Evolutionary conservation across 1,284 basidiomycete genomes (phyloP).

Genomic region (Schizophyllum commune): DNA sequence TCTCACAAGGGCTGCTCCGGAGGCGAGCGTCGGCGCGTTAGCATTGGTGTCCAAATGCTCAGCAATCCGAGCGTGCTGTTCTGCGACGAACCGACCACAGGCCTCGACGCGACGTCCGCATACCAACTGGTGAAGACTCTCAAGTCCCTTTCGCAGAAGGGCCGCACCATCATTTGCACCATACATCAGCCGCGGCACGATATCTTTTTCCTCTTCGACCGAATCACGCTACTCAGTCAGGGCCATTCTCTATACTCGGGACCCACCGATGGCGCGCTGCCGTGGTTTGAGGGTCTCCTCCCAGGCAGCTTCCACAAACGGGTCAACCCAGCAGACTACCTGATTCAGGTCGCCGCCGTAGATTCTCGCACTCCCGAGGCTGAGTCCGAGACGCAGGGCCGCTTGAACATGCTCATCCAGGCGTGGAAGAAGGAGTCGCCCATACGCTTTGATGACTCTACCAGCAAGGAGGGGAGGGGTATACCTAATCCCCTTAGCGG

Average conservation of each 20-base stretch:
- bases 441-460: not conserved
- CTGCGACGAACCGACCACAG: conserved; percentile 38
- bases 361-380: conserved; percentile 33
- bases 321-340: conserved; percentile 35
- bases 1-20: conserved; percentile 40
- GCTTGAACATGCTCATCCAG: conserved; percentile 20
- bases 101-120: conserved; percentile 39
- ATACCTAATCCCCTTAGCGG: not conserved
- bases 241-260: conserved; percentile 38
- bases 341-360: conserved; percentile 38
- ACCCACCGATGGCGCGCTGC: conserved; percentile 22
- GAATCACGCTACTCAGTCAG: conserved; percentile 35
- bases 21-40: conserved; percentile 32
- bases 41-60: conserved; percentile 31
- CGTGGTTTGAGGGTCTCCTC: conserved; percentile 29
- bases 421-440: conserved; percentile 21
- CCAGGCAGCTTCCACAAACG: conserved; percentile 23
- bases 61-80: conserved; percentile 39
- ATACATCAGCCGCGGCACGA: conserved; percentile 47
- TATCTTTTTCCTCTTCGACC: conserved; percentile 38
- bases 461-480: not conserved
- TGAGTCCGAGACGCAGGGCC: conserved; percentile 23
- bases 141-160: conserved; percentile 33
- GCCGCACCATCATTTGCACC: conserved; percentile 38
- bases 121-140: conserved; percentile 40